Conservation (phyloP, 2,329 filamentous ascomycete genomes). For the Microcera coccophila region DNA sequence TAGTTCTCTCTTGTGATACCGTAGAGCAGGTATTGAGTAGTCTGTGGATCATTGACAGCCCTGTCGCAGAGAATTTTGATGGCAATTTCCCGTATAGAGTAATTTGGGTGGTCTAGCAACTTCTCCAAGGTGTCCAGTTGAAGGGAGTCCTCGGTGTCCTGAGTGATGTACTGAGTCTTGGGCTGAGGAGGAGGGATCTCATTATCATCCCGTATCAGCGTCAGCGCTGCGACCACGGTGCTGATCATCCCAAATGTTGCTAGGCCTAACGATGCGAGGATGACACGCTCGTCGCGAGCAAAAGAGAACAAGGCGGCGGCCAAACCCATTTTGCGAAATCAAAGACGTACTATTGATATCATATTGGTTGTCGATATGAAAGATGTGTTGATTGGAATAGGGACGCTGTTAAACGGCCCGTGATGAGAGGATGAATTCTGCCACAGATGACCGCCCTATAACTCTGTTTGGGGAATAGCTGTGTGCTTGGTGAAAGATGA, state of each 20-base stretch:
- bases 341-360: slow-evolving; percentile 4
- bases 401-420: not conserved
- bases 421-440: slow-evolving; percentile 18
- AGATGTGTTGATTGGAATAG: not conserved
- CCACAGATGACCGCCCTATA: slow-evolving; percentile 8
- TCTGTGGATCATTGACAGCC: slow-evolving; percentile 55
- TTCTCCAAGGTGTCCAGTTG: slow-evolving; percentile 63
- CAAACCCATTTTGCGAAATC: slow-evolving; percentile 38
- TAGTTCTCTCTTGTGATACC: slow-evolving; percentile 58
- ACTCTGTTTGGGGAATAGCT: not conserved
- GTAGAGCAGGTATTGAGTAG: slow-evolving; percentile 50
- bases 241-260: slow-evolving; percentile 57
- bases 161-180: slow-evolving; percentile 69
- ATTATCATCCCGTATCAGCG: slow-evolving; percentile 58
- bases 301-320: slow-evolving; percentile 27
- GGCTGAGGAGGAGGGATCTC: slow-evolving; percentile 62
- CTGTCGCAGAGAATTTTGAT: slow-evolving; percentile 55
- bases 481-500: too few species aligned
- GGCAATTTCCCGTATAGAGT: slow-evolving; percentile 66
- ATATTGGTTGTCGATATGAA: slow-evolving; percentile 2
- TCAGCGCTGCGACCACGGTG: slow-evolving; percentile 56
- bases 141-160: slow-evolving; percentile 70
- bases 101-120: slow-evolving; percentile 67
- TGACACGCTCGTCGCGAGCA: slow-evolving; percentile 49
- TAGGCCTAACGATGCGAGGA: slow-evolving; percentile 52